Evolutionary conservation across 2,329 filamentous ascomycete genomes (phyloP).

Genomic region (Alternaria triticimaculans): DNA sequence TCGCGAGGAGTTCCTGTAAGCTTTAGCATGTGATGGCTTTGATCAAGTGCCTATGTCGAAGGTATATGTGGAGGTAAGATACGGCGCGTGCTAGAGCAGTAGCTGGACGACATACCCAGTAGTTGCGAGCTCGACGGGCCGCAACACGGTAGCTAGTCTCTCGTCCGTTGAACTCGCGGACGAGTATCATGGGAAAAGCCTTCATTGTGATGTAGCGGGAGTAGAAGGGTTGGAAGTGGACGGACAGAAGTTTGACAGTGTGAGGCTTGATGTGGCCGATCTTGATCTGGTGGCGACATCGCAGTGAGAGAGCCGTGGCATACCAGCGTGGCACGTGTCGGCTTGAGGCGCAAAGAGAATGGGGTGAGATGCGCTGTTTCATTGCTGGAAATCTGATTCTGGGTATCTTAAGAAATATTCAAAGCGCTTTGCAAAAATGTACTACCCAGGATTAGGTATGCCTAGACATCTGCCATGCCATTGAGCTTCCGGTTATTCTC

Average conservation of each 20-base stretch:
- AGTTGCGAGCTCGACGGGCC: background rate
- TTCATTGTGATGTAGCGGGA: background rate
- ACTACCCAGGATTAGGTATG: background rate
- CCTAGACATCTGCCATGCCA: background rate
- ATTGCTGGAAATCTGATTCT: background rate
- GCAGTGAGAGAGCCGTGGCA: background rate
- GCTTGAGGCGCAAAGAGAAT: background rate
- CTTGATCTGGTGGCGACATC: background rate
- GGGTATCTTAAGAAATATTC: background rate
- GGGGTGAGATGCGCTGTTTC: background rate
- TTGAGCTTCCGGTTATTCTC: conserved; percentile 16
- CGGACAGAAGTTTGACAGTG: background rate
- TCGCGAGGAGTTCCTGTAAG: background rate
- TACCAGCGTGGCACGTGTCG: background rate
- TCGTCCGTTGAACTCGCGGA: background rate
- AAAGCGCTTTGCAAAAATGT: background rate
- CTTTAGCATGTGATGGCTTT: background rate
- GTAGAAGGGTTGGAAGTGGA: background rate
- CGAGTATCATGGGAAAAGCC: background rate
- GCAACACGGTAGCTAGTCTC: background rate
- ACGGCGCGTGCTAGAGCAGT: background rate
- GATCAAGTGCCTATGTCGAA: background rate
- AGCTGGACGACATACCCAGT: background rate
- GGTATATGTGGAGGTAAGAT: background rate
- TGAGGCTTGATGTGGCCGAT: background rate